phyloP scores from a whole-genome alignment of 2,329 filamentous ascomycete species.

The Fusarium dlaminii region DNA sequence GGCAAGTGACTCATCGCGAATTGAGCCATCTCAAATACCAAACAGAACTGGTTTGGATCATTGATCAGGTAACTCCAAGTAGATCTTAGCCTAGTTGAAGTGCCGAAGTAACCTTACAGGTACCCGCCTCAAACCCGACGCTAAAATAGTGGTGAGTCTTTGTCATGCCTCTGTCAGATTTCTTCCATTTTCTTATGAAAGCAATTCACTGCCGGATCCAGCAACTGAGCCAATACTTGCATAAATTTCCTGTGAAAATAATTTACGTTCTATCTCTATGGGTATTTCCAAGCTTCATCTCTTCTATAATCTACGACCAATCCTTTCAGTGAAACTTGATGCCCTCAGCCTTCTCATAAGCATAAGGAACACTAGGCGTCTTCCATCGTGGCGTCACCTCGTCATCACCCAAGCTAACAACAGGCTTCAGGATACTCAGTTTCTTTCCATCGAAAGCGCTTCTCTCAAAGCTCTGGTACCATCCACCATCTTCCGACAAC shows the following conservation, averaged over 20 bases:
- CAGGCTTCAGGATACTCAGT: slow-evolving; percentile 16
- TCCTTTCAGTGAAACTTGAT: not conserved
- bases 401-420: not conserved
- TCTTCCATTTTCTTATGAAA: rapidly evolving
- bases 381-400: slow-evolving; percentile 3
- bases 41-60: not conserved
- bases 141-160: not conserved
- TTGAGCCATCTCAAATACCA: not conserved
- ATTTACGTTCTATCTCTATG: no score
- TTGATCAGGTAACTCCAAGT: not conserved
- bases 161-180: not conserved
- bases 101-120: rapidly evolving
- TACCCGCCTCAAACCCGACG: not conserved
- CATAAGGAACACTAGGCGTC: slow-evolving; percentile 20
- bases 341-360: slow-evolving; percentile 9
- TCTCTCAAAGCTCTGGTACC: slow-evolving; percentile 6
- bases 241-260: rapidly evolving
- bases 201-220: not conserved
- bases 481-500: not conserved
- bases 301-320: rapidly evolving
- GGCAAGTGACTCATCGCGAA: not conserved
- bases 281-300: rapidly evolving
- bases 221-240: not conserved
- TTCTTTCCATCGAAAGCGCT: slow-evolving; percentile 16
- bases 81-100: rapidly evolving